A percentile compares a stretch with the other conserved stretches of the same genome.
Conservation (phyloP, 306 rosid species). For the Cicer pinnatifidum region DNA sequence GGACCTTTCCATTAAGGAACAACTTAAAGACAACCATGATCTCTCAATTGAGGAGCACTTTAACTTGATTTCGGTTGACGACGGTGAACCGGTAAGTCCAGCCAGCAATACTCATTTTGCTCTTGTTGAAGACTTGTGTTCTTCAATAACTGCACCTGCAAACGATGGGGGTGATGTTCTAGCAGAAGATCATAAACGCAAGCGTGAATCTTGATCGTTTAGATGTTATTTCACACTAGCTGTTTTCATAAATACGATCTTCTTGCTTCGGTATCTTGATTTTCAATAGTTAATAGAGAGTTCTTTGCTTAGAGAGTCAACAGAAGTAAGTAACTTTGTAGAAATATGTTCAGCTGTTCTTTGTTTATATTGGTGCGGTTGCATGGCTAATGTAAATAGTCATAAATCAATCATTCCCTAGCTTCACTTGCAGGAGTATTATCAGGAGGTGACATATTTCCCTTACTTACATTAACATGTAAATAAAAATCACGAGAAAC, state of each 20-base stretch:
- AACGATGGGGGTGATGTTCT: slow-evolving; percentile 45
- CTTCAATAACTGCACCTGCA: slow-evolving; percentile 47
- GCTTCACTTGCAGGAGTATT: slow-evolving; percentile 5
- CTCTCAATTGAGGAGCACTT: slow-evolving; percentile 42
- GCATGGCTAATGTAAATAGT: slow-evolving; percentile 37
- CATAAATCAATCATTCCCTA: background rate
- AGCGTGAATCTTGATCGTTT: slow-evolving; percentile 43
- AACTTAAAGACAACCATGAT: slow-evolving; percentile 43
- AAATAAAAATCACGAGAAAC: slow-evolving; percentile 6
- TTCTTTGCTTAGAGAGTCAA: background rate
- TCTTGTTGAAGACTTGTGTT: slow-evolving; percentile 52
- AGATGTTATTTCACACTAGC: background rate
- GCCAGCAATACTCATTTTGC: slow-evolving; percentile 42
- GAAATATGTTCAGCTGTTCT: slow-evolving; percentile 25
- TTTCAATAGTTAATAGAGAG: slow-evolving; percentile 17
- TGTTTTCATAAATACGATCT: slow-evolving; percentile 29
- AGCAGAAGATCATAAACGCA: slow-evolving; percentile 46
- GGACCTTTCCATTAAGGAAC: slow-evolving; percentile 40
- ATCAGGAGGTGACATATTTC: slow-evolving; percentile 1
- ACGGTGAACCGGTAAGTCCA: slow-evolving; percentile 43
- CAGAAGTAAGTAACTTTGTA: slow-evolving; percentile 33
- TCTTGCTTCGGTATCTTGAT: slow-evolving; percentile 28
- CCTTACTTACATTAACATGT: background rate
- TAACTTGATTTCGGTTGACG: slow-evolving; percentile 63
- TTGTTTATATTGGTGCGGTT: slow-evolving; percentile 28